Evolutionary conservation across 768 basidiomycete genomes (phyloP).

Genomic region (Leccinum rimulosum): DNA sequence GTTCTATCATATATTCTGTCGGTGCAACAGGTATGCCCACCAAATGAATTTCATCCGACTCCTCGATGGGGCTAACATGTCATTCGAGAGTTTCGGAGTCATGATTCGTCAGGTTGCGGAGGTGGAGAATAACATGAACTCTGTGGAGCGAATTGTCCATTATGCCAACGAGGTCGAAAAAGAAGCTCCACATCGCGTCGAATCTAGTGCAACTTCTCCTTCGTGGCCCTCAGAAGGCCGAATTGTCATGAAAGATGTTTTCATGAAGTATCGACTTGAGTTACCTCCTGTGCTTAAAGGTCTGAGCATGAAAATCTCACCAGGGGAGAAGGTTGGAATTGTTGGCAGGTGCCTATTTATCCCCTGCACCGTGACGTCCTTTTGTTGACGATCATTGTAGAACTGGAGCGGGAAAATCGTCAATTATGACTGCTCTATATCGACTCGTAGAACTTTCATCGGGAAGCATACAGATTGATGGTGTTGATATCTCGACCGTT

Average conservation of each 20-base stretch:
- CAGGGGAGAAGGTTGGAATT: slow-evolving; percentile 90
- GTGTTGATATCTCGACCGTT: slow-evolving; percentile 79
- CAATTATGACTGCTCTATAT: slow-evolving; percentile 86
- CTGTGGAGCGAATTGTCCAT: slow-evolving; percentile 83
- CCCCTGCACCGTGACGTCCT: slow-evolving; percentile 4
- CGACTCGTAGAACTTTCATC: slow-evolving; percentile 77
- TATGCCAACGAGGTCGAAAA: slow-evolving; percentile 84
- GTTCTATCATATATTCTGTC: slow-evolving; percentile 77
- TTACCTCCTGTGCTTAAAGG: slow-evolving; percentile 86
- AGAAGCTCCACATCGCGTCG: slow-evolving; percentile 69
- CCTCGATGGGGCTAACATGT: background rate
- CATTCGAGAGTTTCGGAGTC: slow-evolving; percentile 59
- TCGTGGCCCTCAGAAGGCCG: slow-evolving; percentile 76
- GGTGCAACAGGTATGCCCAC: slow-evolving; percentile 62
- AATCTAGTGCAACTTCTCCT: slow-evolving; percentile 55
- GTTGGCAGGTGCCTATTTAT: slow-evolving; percentile 54
- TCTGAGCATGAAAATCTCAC: slow-evolving; percentile 62
- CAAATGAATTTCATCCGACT: background rate
- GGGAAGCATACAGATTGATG: slow-evolving; percentile 81
- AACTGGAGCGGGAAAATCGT: slow-evolving; percentile 90
- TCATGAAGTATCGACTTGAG: slow-evolving; percentile 81
- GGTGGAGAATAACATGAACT: slow-evolving; percentile 93
- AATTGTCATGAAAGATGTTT: slow-evolving; percentile 72
- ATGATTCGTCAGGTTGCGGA: slow-evolving; percentile 77
- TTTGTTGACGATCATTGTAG: slow-evolving; percentile 26